Base-by-base conservation (phyloP, 1,139 yeast genomes). In the Pichia sp. region DNA sequence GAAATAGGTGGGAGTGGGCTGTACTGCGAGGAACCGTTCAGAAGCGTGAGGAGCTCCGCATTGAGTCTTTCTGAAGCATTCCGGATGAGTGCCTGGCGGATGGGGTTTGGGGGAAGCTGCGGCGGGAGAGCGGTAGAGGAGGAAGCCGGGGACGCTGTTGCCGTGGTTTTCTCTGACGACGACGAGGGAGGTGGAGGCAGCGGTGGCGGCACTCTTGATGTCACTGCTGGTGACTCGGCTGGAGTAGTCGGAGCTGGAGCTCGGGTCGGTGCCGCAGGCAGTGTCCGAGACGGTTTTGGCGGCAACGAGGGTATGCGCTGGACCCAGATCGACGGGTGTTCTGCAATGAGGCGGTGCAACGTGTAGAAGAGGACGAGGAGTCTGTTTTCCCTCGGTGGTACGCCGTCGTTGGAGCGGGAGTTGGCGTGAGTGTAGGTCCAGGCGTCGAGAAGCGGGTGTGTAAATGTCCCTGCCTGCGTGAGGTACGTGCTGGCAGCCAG, bases 341-440 rank as follows among this genome's bases (percentile, higher is more conserved):
- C 44, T 7, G 19, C 8, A 7, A 38, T 76, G 57, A 34, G 19
- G 26, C 19, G 36, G 16, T 42, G 40, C 10, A 49, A 4, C 97
- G 71, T 0, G 83, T 78, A 30, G 8, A 51, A 2, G 7, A 51
- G 26, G 8, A 46, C 32, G 36, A 51, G 34, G 8, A 51, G 36
- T 41, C 53, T 46, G 42, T 51, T 51, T 31, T 51, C 50, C 19
- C 47, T 10, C 41, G 53, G 49, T 15, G 50, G 43, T 5, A 40
- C 46, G 15, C 46, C 46, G 16, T 49, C 51, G 36, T 49, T 49
- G 34, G 51, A 49, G n/a, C 15, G 15, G 7, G 8, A 13, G 36
- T 38, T n/a, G 15, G 36, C 45, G 26, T 48, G n/a, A 5, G 42
- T n/a, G 16, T 23, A 8, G 1, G 30, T 11, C 50, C 50, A 48